Conservation (phyloP, 805 yeast genomes). For the Crinitomyces ghanaensis region DNA sequence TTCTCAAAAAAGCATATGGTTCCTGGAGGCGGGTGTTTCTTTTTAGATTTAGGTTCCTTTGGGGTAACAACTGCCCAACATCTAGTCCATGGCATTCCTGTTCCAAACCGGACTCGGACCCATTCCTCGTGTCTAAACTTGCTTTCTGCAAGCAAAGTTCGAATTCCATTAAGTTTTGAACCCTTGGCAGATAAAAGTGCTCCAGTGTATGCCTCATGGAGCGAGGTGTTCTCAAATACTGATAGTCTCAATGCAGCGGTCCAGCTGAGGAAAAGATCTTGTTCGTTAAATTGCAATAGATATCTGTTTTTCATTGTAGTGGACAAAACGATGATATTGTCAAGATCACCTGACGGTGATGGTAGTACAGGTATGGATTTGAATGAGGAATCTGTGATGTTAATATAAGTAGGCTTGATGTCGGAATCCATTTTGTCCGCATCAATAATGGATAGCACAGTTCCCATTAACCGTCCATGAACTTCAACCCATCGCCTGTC, state of each 20-base stretch:
- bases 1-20: conserved; percentile 69
- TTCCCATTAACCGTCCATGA: conserved; percentile 82
- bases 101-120: conserved; percentile 89
- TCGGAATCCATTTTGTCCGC: conserved; percentile 41
- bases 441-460: conserved; percentile 88
- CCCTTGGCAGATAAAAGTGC: conserved; percentile 90
- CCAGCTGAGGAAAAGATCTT: conserved; percentile 62
- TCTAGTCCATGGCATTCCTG: conserved; percentile 96
- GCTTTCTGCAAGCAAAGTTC: conserved; percentile 73
- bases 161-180: conserved; percentile 72
- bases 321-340: conserved; percentile 75
- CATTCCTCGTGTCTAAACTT: conserved; percentile 85
- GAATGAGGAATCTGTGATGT: conserved; percentile 81
- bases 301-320: conserved; percentile 87
- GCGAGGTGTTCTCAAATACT: conserved; percentile 63
- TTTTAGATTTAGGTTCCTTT: conserved; percentile 33
- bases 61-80: conserved; percentile 80
- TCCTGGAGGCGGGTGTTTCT: conserved; percentile 37
- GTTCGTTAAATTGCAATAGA: conserved; percentile 63
- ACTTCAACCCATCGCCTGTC: conserved; percentile 86
- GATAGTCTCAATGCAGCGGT: conserved; percentile 72
- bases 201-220: conserved; percentile 96
- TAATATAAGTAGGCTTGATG: conserved; percentile 70
- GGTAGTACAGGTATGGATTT: conserved; percentile 61
- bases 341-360: conserved; percentile 50